A percentile compares a stretch with the other conserved stretches of the same genome.
Evolutionary conservation across 345 rosid species (phyloP).

Genomic region (Eucalyptus curtisii): DNA sequence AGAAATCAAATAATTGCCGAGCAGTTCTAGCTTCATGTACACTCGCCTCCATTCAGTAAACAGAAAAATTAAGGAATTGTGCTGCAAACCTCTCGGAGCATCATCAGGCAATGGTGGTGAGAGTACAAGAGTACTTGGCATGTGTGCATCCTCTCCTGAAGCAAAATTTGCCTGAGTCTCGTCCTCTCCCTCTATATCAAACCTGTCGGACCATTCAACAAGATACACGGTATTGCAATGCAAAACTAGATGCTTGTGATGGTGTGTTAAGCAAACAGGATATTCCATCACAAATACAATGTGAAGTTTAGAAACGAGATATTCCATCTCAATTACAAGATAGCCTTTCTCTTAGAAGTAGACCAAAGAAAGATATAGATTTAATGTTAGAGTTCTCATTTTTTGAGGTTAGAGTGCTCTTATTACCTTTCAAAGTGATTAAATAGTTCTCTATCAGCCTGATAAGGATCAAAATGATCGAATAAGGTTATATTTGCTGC

Average conservation of each 20-base stretch:
- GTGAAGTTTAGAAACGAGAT: background rate
- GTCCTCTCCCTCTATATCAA: constrained; percentile 63
- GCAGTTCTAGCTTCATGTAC: background rate
- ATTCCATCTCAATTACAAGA: background rate
- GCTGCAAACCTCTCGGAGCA: constrained; percentile 38
- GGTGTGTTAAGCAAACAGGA: background rate
- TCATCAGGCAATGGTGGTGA: constrained; percentile 38
- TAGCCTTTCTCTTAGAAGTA: background rate
- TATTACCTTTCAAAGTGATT: constrained; percentile 58
- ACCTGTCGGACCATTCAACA: constrained; percentile 19
- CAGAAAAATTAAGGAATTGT: background rate
- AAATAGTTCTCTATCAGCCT: constrained; percentile 25
- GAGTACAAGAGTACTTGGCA: constrained; percentile 29
- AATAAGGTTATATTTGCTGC: constrained; percentile 56
- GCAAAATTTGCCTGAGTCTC: constrained; percentile 45
- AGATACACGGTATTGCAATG: background rate
- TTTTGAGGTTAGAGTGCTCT: background rate
- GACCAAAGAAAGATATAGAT: background rate
- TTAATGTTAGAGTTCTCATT: background rate
- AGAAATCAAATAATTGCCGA: background rate
- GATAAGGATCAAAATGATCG: constrained; percentile 47
- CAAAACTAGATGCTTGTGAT: background rate
- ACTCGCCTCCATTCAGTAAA: background rate
- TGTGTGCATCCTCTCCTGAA: constrained; percentile 30
- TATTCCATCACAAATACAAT: background rate